Evolutionary conservation across 192 early-diverging fungal species (phyloP).

Genomic region (Coemansia sp.): DNA sequence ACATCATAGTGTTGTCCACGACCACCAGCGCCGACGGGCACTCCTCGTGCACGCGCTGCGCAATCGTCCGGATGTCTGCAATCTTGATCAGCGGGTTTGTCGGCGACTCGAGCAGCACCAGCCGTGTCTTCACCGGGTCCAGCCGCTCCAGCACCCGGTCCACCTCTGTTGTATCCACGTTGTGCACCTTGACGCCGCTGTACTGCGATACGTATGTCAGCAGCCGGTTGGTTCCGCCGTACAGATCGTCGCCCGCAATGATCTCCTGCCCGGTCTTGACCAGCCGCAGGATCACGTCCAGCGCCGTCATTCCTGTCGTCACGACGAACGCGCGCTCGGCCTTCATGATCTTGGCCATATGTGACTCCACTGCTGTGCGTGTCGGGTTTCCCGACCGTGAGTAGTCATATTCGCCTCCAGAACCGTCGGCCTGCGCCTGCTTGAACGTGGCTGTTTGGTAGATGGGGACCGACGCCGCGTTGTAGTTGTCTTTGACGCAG

Average conservation of each 20-base stretch:
- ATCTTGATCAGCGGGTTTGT: slow-evolving; percentile 98
- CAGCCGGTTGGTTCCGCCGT: slow-evolving; percentile 95
- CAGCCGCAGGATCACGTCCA: slow-evolving; percentile 89
- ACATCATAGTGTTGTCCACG: slow-evolving; percentile 99
- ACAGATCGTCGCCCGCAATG: slow-evolving; percentile 94
- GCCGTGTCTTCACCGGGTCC: slow-evolving; percentile 69
- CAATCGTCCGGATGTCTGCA: slow-evolving; percentile 80
- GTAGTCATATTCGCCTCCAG: slow-evolving; percentile 91
- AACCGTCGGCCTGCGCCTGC: slow-evolving; percentile 73
- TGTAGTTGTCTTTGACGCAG: slow-evolving; percentile 76
- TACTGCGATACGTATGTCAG: slow-evolving; percentile 79
- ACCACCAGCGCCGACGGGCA: slow-evolving; percentile 83
- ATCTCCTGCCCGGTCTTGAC: slow-evolving; percentile 87
- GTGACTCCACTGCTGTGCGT: slow-evolving; percentile 86
- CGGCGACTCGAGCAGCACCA: slow-evolving; percentile 92
- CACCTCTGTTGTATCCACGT: slow-evolving; percentile 84
- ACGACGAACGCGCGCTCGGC: slow-evolving; percentile 84
- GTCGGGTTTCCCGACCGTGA: slow-evolving; percentile 96
- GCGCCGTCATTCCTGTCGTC: slow-evolving; percentile 89
- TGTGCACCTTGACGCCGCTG: slow-evolving; percentile 80
- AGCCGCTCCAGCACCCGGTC: slow-evolving; percentile 62
- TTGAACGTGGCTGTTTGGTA: slow-evolving; percentile 99
- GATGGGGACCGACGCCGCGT: slow-evolving; percentile 90
- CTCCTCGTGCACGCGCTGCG: slow-evolving; percentile 64
- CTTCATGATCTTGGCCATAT: slow-evolving; percentile 92